Evolutionary conservation across 2,329 filamentous ascomycete species (phyloP).

Genomic region (Venturia oleaginea): DNA sequence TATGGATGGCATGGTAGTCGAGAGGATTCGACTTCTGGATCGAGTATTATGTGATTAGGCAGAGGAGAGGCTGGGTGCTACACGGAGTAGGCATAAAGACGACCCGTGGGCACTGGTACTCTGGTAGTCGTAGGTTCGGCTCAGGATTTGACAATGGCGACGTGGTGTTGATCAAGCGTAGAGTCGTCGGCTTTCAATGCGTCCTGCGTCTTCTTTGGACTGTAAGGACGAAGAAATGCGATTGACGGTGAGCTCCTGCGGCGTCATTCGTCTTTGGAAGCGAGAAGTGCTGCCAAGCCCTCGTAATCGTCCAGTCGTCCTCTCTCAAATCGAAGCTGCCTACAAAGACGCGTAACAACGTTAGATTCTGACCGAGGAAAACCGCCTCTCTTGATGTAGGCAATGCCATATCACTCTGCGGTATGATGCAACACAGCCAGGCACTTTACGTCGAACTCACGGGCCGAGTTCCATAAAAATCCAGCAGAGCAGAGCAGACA

Average conservation of each 20-base stretch:
- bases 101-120: not conserved
- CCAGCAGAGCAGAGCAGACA: not conserved
- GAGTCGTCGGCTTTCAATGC: not conserved
- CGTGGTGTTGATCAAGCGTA: not conserved
- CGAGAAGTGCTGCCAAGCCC: not conserved
- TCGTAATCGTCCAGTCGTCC: no score
- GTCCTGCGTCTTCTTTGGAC: not conserved
- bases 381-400: not conserved
- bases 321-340: no score
- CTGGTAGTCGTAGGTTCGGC: not conserved
- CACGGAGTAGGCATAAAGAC: slow-evolving; percentile 2
- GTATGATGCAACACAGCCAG: not conserved
- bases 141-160: not conserved
- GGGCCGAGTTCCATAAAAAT: not conserved
- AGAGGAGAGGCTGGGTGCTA: slow-evolving; percentile 1
- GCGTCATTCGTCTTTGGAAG: not conserved
- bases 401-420: no score
- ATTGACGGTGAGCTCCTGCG: not conserved
- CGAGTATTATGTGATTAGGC: slow-evolving; percentile 6
- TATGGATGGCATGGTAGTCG: slow-evolving; percentile 47
- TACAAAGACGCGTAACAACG: not conserved
- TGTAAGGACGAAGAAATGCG: not conserved
- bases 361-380: not conserved
- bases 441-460: not conserved
- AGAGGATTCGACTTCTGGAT: not conserved